Base-by-base conservation (phyloP, 2,329 filamentous ascomycete species). In the Fusarium stilboides region DNA sequence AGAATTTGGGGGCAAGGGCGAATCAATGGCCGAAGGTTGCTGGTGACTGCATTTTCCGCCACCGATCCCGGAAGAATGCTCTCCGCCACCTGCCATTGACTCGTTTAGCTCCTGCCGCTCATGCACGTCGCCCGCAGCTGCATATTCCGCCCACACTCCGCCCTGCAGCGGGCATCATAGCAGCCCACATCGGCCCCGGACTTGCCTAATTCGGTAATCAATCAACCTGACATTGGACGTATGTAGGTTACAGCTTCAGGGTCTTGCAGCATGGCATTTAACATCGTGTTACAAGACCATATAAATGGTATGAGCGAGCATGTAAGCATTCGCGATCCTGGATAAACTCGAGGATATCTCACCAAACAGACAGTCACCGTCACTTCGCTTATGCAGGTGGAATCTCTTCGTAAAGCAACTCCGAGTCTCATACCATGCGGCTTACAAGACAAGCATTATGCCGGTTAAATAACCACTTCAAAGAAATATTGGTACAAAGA, bases 61-160 rank as follows among this genome's bases (percentile, higher is more conserved):
- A 75, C 69, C 73, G 71, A 73, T 74, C 66, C 70, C 74, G 74
- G 74, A 75, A 75, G 59, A 62, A 74, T 74, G 74, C 69, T 55
- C 69, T 75, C 74, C 74, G 74, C 72, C 68, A 72, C 73, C 65
- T 53, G 54, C 56, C 19, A 52, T 61, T 66, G 61, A 60, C 57
- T 58, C 61, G 54, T 53, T 56, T 70, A 65, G 68, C 68, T 68
- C 65, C 69, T 72, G 65, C 70, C 50, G 54, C 62, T 71, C 60
- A 59, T 68, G 67, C 67, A 68, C 43, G 50, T 54, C 47, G 50
- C 67, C 55, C 65, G 55, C 56, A 57, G 46, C 61, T 70, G 69
- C 66, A 70, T 56, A 33, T 68, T 62, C 56, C 55, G 56, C 43
- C 65, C 53, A 57, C 65, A 53, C 68, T 70, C 71, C 71, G 70